phyloP scores from a whole-genome alignment of 1,284 basidiomycete species.

The Ganoderma sinense region DNA sequence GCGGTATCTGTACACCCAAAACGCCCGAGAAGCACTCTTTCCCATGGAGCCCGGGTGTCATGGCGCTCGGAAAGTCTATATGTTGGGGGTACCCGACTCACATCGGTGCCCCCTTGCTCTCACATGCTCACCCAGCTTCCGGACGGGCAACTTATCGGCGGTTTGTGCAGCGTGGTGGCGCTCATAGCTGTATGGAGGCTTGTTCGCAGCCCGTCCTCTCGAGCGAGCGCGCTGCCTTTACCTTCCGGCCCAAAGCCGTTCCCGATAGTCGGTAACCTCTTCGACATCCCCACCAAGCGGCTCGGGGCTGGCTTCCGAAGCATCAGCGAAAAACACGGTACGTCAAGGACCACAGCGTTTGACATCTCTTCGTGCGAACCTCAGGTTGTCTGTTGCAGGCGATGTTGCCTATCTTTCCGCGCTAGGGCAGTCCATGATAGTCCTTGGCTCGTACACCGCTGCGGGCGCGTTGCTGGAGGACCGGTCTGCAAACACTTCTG shows the following conservation, averaged over 20 bases:
- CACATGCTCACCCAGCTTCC: neutral
- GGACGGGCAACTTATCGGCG: neutral
- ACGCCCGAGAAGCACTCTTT: neutral
- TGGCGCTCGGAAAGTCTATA: neutral
- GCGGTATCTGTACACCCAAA: neutral
- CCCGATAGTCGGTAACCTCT: slow-evolving; percentile 19
- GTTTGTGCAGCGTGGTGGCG: neutral
- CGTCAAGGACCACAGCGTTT: neutral
- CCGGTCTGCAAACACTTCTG: slow-evolving; percentile 17
- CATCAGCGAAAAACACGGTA: slow-evolving; percentile 17
- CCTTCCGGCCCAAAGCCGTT: slow-evolving; percentile 19
- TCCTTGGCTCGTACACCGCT: slow-evolving; percentile 18
- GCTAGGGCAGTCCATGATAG: slow-evolving; percentile 16
- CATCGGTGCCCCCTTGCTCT: too few species aligned
- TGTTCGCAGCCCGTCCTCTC: neutral
- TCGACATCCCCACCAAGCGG: slow-evolving; percentile 15
- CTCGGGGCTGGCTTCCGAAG: neutral
- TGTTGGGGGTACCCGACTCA: neutral
- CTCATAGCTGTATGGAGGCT: neutral
- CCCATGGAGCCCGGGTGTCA: neutral
- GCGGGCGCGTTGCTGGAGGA: slow-evolving; percentile 13
- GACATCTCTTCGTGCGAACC: neutral
- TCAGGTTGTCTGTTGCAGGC: neutral
- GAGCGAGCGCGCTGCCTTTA: neutral
- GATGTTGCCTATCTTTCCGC: slow-evolving; percentile 13